phyloP scores from a whole-genome alignment of 805 yeast genomes.

The Wilhelminamyces savonicus region DNA sequence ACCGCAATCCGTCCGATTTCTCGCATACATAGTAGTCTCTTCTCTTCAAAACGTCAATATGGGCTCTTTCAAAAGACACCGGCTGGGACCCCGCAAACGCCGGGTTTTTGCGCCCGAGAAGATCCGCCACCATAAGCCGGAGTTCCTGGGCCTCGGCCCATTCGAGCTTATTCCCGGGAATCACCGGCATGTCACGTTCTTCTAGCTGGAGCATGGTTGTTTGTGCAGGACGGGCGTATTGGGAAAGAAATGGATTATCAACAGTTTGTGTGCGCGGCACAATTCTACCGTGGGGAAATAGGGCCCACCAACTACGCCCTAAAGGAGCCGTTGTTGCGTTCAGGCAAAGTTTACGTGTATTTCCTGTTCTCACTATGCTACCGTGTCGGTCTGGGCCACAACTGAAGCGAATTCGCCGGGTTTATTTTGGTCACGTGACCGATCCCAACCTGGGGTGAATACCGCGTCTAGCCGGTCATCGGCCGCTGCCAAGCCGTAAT shows the following conservation, averaged over 20 bases:
- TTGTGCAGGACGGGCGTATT: too few relatives aligned
- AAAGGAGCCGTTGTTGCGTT: too few relatives aligned
- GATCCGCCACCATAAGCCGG: constrained; percentile 62
- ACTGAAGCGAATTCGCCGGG: too few relatives aligned
- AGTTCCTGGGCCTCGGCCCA: constrained; percentile 64
- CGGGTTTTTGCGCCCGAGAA: constrained; percentile 44
- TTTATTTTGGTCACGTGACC: too few relatives aligned
- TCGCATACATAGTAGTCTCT: constrained; percentile 94
- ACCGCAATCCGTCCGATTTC: constrained; percentile 89
- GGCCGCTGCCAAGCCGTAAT: constrained; percentile 23
- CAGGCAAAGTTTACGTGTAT: too few relatives aligned
- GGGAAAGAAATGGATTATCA: too few relatives aligned
- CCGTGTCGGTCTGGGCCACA: too few relatives aligned
- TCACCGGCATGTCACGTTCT: constrained; percentile 63
- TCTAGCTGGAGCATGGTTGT: constrained; percentile 33
- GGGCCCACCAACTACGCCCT: too few relatives aligned
- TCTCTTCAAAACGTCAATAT: constrained; percentile 56
- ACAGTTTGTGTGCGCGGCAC: background rate
- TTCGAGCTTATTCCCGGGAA: constrained; percentile 81
- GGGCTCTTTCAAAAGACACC: constrained; percentile 75
- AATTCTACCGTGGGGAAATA: too few relatives aligned
- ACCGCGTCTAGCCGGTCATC: constrained; percentile 20
- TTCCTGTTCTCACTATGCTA: too few relatives aligned
- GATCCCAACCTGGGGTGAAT: too few relatives aligned
- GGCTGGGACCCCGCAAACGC: constrained; percentile 95